These are phyloP conservation scores for Colletotrichum sp. DNA, from an alignment of 2,329 filamentous ascomycete species.

Conservation along the genomic window DNA sequence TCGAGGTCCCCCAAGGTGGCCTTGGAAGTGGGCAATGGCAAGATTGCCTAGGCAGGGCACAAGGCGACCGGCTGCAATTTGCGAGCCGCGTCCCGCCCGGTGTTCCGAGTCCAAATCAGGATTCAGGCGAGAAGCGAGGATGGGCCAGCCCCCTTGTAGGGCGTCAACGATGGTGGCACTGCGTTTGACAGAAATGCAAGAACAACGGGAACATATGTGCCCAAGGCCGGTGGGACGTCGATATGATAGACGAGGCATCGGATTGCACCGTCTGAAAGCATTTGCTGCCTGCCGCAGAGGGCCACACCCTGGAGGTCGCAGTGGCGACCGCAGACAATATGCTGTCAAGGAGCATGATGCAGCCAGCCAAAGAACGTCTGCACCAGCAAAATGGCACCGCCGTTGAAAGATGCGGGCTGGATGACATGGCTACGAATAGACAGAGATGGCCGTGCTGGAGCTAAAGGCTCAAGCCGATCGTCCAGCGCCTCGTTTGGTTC, in stretches of 20 bases:
- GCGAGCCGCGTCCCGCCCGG: slow-evolving; percentile 17
- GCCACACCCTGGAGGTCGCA: not conserved
- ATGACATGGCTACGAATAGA: not conserved
- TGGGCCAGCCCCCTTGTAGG: not conserved
- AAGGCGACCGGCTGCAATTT: not conserved
- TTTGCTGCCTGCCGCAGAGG: not conserved
- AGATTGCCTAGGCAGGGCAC: slow-evolving; percentile 4
- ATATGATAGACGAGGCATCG: not conserved
- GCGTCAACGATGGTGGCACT: not conserved
- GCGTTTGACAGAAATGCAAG: not conserved
- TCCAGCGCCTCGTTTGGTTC: not conserved
- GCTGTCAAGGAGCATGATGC: not conserved
- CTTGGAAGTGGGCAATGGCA: not conserved
- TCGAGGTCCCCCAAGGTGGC: not conserved
- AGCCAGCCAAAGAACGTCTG: not conserved
- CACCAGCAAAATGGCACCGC: not conserved
- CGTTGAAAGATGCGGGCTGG: not conserved
- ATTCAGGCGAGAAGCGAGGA: not conserved
- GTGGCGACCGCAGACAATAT: not conserved
- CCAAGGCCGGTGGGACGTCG: not conserved
- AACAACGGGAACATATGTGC: not conserved
- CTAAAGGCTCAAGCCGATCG: not conserved
- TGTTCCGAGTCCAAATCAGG: slow-evolving; percentile 10
- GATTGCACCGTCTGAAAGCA: not conserved
- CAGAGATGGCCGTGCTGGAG: not conserved